phyloP scores from a whole-genome alignment of 2,329 filamentous ascomycete species.

The Peltaster fructicola region DNA sequence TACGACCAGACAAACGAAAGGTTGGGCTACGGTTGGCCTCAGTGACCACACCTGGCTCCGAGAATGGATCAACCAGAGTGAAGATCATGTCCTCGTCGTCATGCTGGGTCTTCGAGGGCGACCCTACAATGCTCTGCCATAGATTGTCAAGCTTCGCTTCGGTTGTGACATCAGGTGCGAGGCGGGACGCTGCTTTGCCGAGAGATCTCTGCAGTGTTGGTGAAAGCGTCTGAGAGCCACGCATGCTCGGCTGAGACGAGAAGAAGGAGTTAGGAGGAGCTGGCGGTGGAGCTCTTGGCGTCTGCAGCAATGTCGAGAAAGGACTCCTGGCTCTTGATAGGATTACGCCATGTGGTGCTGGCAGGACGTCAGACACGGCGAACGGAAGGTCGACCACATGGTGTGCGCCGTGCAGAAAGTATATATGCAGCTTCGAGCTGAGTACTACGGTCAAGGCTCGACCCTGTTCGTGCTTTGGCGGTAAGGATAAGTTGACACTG shows the following conservation, averaged over 20 bases:
- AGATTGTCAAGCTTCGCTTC: conserved; percentile 12
- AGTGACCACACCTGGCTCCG: conserved; percentile 62
- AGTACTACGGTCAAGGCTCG: conserved; percentile 74
- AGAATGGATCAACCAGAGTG: conserved; percentile 67
- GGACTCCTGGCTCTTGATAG: too few species aligned
- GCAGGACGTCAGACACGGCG: conserved; percentile 73
- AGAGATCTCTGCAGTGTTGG: too few species aligned
- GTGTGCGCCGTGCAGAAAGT: conserved; percentile 72
- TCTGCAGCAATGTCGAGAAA: too few species aligned
- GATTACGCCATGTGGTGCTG: conserved; percentile 66
- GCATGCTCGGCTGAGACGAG: conserved; percentile 48
- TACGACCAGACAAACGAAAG: conserved; percentile 9
- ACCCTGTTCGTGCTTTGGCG: too few species aligned
- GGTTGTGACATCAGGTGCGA: too few species aligned
- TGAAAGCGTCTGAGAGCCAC: too few species aligned
- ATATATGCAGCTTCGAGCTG: conserved; percentile 82
- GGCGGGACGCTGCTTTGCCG: too few species aligned
- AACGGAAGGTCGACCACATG: conserved; percentile 90
- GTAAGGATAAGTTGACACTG: too few species aligned
- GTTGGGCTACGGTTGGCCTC: conserved; percentile 13
- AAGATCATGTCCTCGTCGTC: conserved; percentile 58
- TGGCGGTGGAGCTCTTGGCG: too few species aligned
- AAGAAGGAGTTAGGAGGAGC: conserved; percentile 74
- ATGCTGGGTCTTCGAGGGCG: conserved; percentile 6
- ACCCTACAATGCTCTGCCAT: conserved; percentile 11